Base-by-base conservation (phyloP, 2,329 filamentous ascomycete species). In the Neofusicoccum umdonicola region DNA sequence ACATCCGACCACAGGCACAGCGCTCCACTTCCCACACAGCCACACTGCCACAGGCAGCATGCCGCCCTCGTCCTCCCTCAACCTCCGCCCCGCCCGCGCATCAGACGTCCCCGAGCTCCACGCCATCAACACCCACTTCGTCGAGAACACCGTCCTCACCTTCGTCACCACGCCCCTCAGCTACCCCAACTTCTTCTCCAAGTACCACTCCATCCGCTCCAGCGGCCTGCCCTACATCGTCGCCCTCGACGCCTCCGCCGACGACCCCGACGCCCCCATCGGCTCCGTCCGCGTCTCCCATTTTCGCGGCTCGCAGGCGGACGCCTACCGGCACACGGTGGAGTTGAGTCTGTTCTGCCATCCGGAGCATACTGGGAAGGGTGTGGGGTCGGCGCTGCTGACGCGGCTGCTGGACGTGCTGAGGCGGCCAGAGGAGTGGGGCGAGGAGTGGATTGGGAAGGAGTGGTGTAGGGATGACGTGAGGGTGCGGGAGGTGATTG, bases 331-430 rank as follows among this genome's bases (percentile, higher is more conserved):
- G 12, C 72, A 77, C 7, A 78, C 78, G 0, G 78, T 79, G 8
- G 78, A 81, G 65, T 68, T 80, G 6, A 73, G 73, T 0, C 68
- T 80, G 12, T 79, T 79, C 64, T 72, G 78, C 52, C 76, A 77
- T 65, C 76, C 73, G 1, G 71, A 74, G 0, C 66, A 78, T 48
- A 72, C 68, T 13, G 69, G 67, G 2, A 69, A 67, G 17, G 73
- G 75, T 3, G 68, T 79, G 37, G 79, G 78, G 4, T 71, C 74
- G 3, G 58, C 35, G 41, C 66, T 80, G 17, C 68, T 80, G 11
- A 65, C 64, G 15, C 67, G 67, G 44, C 54, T 80, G 1, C 39
- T 79, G 48, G 69, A 69, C 2, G 48, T 68, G n/a, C 67, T 78
- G 5, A 68, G 68, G 17, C 17, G 61, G 13, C 69, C 71, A 27